A percentile compares a stretch with the other conserved stretches of the same genome.
Evolutionary conservation across 2,329 filamentous ascomycete species (phyloP).

Genomic region (Colletotrichum cuscutae): DNA sequence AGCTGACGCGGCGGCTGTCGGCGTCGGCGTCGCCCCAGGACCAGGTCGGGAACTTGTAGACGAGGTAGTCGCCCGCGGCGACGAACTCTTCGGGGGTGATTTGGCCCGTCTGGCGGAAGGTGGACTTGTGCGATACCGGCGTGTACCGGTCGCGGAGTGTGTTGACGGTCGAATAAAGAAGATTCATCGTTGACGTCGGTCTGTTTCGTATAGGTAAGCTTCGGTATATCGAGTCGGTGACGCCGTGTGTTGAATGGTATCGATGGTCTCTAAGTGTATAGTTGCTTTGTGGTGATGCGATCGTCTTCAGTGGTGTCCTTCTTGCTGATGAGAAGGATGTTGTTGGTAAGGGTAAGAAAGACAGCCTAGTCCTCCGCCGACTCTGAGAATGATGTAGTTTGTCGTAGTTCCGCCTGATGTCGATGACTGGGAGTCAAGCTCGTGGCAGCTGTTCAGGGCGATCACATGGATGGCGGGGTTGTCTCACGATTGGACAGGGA

Average conservation of each 20-base stretch:
- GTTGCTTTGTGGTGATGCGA: background rate
- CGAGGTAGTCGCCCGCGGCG: slow-evolving; percentile 94
- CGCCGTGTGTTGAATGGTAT: background rate
- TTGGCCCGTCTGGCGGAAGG: slow-evolving; percentile 92
- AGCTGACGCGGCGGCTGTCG: slow-evolving; percentile 79
- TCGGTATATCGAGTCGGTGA: background rate
- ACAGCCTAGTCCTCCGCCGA: background rate
- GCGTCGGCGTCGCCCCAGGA: slow-evolving; percentile 91
- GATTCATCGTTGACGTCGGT: slow-evolving; percentile 72
- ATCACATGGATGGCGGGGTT: slow-evolving; percentile 39
- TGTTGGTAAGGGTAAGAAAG: background rate
- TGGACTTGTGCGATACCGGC: slow-evolving; percentile 88
- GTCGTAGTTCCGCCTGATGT: slow-evolving; percentile 32
- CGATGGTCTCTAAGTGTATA: background rate
- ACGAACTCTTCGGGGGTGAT: slow-evolving; percentile 98
- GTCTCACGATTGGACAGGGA: slow-evolving; percentile 36
- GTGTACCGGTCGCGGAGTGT: slow-evolving; percentile 92
- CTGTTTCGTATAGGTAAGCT: background rate
- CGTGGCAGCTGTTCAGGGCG: slow-evolving; percentile 34
- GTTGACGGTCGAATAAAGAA: slow-evolving; percentile 92
- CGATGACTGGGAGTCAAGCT: slow-evolving; percentile 29
- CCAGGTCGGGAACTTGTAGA: slow-evolving; percentile 99
- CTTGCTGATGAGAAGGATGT: background rate
- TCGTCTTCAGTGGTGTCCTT: background rate
- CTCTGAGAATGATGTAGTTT: slow-evolving; percentile 27